Percentiles rank a stretch among this genome's conserved stretches.
phyloP scores from a whole-genome alignment of 73 alveolate genomes.

The Paraurostyla sp. region DNA sequence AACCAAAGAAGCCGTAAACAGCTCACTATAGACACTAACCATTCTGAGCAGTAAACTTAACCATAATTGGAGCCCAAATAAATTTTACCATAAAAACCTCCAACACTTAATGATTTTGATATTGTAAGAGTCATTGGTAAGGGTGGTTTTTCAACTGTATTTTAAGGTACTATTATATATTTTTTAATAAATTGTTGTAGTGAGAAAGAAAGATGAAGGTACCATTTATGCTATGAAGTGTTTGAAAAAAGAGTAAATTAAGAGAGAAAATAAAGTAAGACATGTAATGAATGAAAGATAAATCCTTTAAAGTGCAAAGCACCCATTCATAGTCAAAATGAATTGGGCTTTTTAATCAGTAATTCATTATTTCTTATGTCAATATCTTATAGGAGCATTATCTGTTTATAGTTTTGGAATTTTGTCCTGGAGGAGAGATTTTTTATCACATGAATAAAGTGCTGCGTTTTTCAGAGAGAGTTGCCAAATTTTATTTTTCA shows the following conservation, averaged over 20 bases:
- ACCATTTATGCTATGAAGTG: slow-evolving; percentile 51
- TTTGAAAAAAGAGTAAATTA: slow-evolving; percentile 36
- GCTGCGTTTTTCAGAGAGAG: slow-evolving; percentile 76
- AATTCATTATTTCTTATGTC: no score
- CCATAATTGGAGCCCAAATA: neutral
- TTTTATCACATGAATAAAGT: slow-evolving; percentile 80
- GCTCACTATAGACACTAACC: no score
- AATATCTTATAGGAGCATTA: slow-evolving; percentile 72
- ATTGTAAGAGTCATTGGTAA: slow-evolving; percentile 59
- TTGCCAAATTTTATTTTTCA: slow-evolving; percentile 79
- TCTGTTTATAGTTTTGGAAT: slow-evolving; percentile 55
- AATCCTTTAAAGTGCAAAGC: neutral
- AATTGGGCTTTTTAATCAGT: slow-evolving; percentile 88
- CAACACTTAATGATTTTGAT: slow-evolving; percentile 23
- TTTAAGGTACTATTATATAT: slow-evolving; percentile 4
- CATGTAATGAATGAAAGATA: slow-evolving; percentile 63
- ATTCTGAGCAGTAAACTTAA: neutral
- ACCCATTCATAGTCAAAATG: slow-evolving; percentile 89
- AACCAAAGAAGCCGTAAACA: slow-evolving; percentile 24
- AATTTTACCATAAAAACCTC: slow-evolving; percentile 7
- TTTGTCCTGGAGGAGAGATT: slow-evolving; percentile 83
- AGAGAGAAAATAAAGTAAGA: slow-evolving; percentile 48
- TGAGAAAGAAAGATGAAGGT: slow-evolving; percentile 45
- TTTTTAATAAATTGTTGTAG: neutral
- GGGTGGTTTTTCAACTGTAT: slow-evolving; percentile 69